Evolutionary conservation across 495 filamentous ascomycete genomes (phyloP).

Genomic region (Pyrenula massariospora): DNA sequence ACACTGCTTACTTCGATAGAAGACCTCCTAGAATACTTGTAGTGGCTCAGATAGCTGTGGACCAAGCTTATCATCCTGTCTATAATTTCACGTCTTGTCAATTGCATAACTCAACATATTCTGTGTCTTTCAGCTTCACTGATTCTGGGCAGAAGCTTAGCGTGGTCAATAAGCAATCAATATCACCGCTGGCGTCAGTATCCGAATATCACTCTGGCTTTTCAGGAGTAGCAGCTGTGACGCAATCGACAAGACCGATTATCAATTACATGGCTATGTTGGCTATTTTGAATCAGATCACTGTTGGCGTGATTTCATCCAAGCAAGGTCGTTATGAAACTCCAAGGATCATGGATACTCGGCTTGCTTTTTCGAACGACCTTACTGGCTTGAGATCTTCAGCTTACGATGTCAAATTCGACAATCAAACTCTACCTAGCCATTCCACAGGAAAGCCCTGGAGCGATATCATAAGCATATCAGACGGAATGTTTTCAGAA

Average conservation of each 20-base stretch:
- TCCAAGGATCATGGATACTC: background rate
- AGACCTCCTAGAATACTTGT: background rate
- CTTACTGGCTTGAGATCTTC: background rate
- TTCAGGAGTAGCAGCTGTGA: background rate
- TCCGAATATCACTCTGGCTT: background rate
- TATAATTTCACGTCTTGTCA: background rate
- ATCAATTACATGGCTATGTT: background rate
- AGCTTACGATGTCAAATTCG: background rate
- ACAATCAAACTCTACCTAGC: too few relatives aligned
- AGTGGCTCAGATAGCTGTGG: background rate
- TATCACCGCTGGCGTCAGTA: background rate
- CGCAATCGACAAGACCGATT: background rate
- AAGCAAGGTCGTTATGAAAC: background rate
- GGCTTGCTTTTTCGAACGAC: background rate
- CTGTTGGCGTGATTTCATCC: background rate
- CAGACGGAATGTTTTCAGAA: background rate
- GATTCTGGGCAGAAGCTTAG: background rate
- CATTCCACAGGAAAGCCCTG: background rate
- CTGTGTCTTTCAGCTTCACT: background rate
- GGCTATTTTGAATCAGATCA: background rate
- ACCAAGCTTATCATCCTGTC: background rate
- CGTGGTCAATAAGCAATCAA: background rate
- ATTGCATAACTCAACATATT: background rate
- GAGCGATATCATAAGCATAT: background rate
- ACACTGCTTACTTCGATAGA: background rate